These are phyloP conservation scores for Ceratobasidium sp. DNA, from an alignment of 1,284 basidiomycete species.

Conservation along the genomic window DNA sequence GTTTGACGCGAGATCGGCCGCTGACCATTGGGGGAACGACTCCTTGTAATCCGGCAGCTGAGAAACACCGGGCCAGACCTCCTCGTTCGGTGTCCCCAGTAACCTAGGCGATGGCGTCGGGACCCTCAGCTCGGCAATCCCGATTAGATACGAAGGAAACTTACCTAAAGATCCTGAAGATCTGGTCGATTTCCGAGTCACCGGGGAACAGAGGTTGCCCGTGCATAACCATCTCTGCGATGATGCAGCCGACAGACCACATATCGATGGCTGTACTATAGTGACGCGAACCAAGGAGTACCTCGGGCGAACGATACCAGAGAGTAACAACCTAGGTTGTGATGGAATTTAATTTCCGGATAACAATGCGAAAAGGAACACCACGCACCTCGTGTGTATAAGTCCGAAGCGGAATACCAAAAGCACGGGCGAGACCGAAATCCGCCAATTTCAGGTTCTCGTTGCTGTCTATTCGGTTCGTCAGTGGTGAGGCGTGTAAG, in stretches of 20 bases:
- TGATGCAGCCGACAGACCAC: conserved; percentile 96
- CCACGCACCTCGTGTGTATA: conserved; percentile 93
- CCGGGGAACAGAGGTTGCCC: conserved; percentile 95
- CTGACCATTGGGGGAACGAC: conserved; percentile 93
- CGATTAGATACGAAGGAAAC: conserved; percentile 48
- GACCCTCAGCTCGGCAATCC: background rate
- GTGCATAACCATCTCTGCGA: conserved; percentile 91
- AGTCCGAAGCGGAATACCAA: conserved; percentile 97
- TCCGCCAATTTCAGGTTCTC: conserved; percentile 96
- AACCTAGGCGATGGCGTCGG: conserved; percentile 67
- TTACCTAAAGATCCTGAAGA: conserved; percentile 98
- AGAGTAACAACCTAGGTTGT: conserved; percentile 89
- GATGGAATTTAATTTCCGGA: conserved; percentile 42
- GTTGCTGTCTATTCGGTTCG: conserved; percentile 69
- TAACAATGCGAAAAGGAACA: conserved; percentile 29
- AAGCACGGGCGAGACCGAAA: conserved; percentile 96
- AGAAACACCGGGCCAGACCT: conserved; percentile 92
- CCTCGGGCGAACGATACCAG: conserved; percentile 98
- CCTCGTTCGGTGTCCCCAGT: conserved; percentile 94
- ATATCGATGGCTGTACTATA: conserved; percentile 98
- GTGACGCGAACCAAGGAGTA: conserved; percentile 93
- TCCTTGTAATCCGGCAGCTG: conserved; percentile 95
- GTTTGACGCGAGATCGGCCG: conserved; percentile 58
- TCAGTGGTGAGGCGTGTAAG: background rate
- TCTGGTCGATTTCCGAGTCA: conserved; percentile 99